These are phyloP conservation scores for Pythium scleroteichum DNA, from an alignment of 352 stramenopile genomes.

Conservation along the genomic window DNA sequence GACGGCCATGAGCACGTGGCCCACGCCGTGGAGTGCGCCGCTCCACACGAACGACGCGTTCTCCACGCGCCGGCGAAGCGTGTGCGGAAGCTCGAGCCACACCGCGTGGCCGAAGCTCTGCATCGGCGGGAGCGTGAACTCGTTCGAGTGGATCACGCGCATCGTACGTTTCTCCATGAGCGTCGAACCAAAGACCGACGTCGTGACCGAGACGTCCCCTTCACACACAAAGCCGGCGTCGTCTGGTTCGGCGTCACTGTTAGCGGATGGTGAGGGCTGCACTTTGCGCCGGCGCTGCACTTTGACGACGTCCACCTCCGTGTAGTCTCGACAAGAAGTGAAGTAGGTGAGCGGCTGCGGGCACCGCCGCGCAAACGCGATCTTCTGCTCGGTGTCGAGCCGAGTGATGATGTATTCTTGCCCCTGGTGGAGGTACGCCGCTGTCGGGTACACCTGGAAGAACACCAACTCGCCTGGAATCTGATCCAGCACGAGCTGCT, in stretches of 20 bases:
- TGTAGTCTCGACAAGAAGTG: constrained; percentile 85
- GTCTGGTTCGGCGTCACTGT: not conserved
- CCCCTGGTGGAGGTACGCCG: constrained; percentile 91
- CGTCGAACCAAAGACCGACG: constrained; percentile 80
- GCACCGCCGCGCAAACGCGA: constrained; percentile 73
- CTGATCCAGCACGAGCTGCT: constrained; percentile 72
- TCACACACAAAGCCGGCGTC: constrained; percentile 44
- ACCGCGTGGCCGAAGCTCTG: constrained; percentile 93
- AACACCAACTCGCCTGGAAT: constrained; percentile 87
- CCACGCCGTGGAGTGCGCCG: constrained; percentile 75
- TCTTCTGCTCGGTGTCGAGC: constrained; percentile 68
- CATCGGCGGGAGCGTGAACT: constrained; percentile 95
- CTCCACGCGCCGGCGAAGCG: constrained; percentile 47
- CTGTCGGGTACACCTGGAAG: constrained; percentile 91
- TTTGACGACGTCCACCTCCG: constrained; percentile 85
- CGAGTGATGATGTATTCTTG: constrained; percentile 90
- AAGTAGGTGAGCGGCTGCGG: constrained; percentile 81
- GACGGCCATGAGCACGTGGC: constrained; percentile 91
- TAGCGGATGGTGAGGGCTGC: not conserved
- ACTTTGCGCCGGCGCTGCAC: constrained; percentile 35
- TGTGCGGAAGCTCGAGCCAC: constrained; percentile 93
- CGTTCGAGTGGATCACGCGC: constrained; percentile 75
- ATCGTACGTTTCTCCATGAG: constrained; percentile 85
- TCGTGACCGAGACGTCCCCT: constrained; percentile 79
- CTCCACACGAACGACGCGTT: constrained; percentile 35